Evolutionary conservation across 306 rosid genomes (phyloP).

Genomic region (Urtica urens): DNA sequence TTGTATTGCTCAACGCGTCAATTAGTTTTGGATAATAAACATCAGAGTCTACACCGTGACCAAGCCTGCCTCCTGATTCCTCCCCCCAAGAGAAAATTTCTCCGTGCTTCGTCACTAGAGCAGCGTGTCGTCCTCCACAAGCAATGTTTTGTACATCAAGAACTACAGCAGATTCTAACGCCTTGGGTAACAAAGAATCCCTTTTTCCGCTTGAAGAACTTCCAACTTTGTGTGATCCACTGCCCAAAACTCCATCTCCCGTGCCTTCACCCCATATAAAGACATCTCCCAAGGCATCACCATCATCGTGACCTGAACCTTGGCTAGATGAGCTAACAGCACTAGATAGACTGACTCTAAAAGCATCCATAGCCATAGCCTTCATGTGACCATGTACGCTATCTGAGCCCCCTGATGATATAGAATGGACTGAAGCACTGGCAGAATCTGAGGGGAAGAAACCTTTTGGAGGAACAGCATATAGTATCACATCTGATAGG

Average conservation of each 20-base stretch:
- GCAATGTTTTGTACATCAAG: slow-evolving; percentile 95
- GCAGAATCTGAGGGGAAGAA: slow-evolving; percentile 92
- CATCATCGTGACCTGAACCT: slow-evolving; percentile 99
- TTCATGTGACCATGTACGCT: slow-evolving; percentile 86
- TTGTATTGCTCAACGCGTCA: slow-evolving; percentile 69
- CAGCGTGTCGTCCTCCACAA: slow-evolving; percentile 91
- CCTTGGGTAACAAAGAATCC: slow-evolving; percentile 87
- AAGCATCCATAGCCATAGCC: slow-evolving; percentile 85
- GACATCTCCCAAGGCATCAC: slow-evolving; percentile 98
- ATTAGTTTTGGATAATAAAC: slow-evolving; percentile 86
- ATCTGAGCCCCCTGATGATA: slow-evolving; percentile 98
- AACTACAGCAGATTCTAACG: slow-evolving; percentile 89
- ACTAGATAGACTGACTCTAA: slow-evolving; percentile 95
- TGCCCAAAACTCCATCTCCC: slow-evolving; percentile 92
- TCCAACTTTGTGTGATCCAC: slow-evolving; percentile 82
- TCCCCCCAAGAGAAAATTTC: slow-evolving; percentile 99
- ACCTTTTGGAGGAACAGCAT: slow-evolving; percentile 78
- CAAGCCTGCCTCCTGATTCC: slow-evolving; percentile 97
- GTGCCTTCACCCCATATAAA: slow-evolving; percentile 96
- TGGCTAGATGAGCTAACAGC: slow-evolving; percentile 98
- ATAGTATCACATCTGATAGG: slow-evolving; percentile 66
- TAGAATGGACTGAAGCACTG: slow-evolving; percentile 80
- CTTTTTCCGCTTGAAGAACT: slow-evolving; percentile 47
- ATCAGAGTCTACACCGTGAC: slow-evolving; percentile 96
- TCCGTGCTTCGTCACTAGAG: slow-evolving; percentile 95